Evolutionary conservation across 768 basidiomycete species (phyloP).

Genomic region (Leucogyrophana mollusca): DNA sequence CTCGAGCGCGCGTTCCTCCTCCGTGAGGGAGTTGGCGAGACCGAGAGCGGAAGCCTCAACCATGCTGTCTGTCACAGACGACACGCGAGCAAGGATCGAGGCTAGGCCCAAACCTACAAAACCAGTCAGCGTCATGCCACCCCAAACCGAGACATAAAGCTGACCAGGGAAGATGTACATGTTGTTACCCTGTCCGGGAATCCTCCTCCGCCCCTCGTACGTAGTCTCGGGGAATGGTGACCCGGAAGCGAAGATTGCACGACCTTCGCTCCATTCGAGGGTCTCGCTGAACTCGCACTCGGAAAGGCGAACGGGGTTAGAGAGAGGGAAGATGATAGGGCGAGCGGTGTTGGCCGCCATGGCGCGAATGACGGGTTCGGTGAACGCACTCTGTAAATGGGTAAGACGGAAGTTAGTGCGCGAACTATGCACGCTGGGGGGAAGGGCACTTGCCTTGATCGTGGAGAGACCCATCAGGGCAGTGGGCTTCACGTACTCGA

Average conservation of each 20-base stretch:
- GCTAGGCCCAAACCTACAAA: slow-evolving; percentile 71
- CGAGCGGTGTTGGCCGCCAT: slow-evolving; percentile 80
- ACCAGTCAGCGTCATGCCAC: slow-evolving; percentile 1
- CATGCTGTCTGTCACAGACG: slow-evolving; percentile 79
- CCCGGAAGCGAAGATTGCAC: slow-evolving; percentile 83
- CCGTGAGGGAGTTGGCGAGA: slow-evolving; percentile 69
- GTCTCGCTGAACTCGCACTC: slow-evolving; percentile 82
- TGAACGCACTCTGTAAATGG: slow-evolving; percentile 64
- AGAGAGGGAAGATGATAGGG: slow-evolving; percentile 92
- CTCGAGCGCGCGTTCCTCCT: slow-evolving; percentile 61
- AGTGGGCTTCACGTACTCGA: slow-evolving; percentile 82
- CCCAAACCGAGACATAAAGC: slow-evolving; percentile 4
- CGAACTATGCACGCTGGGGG: not conserved
- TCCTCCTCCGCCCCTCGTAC: slow-evolving; percentile 54
- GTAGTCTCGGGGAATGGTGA: slow-evolving; percentile 75
- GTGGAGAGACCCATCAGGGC: slow-evolving; percentile 91
- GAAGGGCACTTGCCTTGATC: slow-evolving; percentile 40
- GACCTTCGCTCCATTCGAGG: slow-evolving; percentile 67
- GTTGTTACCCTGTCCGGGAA: slow-evolving; percentile 92
- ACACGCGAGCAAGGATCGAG: slow-evolving; percentile 67
- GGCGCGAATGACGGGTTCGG: slow-evolving; percentile 60
- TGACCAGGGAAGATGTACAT: slow-evolving; percentile 82
- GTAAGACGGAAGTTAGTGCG: not conserved
- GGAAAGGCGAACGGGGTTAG: slow-evolving; percentile 81
- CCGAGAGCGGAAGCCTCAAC: slow-evolving; percentile 86